Evolutionary conservation across 2,329 filamentous ascomycete genomes (phyloP).

Genomic region (Neonectria neomacrospora): DNA sequence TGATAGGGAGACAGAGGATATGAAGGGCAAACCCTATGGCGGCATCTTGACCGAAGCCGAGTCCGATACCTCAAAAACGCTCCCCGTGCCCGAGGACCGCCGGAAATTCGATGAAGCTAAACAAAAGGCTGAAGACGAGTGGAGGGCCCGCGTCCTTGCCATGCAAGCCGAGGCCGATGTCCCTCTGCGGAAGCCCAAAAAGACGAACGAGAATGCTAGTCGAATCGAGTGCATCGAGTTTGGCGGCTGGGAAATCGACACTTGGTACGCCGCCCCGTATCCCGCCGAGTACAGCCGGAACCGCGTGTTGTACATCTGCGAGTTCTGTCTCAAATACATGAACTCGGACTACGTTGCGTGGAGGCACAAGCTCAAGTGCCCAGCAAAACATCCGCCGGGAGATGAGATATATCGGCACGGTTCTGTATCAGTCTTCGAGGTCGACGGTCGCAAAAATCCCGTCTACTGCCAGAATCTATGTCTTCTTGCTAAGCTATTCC

Average conservation of each 20-base stretch:
- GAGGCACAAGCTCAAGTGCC: constrained; percentile 97
- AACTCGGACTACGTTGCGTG: constrained; percentile 98
- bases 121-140: constrained; percentile 90
- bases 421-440: constrained; percentile 94
- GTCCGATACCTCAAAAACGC: constrained; percentile 89
- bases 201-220: constrained; percentile 85
- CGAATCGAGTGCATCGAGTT: constrained; percentile 99
- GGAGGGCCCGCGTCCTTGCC: constrained; percentile 73
- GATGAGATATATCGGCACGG: constrained; percentile 97
- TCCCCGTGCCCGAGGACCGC: constrained; percentile 83
- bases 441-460: constrained; percentile 95
- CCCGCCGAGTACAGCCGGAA: constrained; percentile 98
- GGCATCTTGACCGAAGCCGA: constrained; percentile 90
- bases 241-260: constrained; percentile 97
- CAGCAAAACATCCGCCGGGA: constrained; percentile 94
- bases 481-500: constrained; percentile 92
- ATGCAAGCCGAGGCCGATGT: constrained; percentile 73
- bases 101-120: constrained; percentile 90
- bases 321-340: constrained; percentile 99
- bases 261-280: constrained; percentile 98
- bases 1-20: constrained; percentile 88
- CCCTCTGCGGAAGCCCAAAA: constrained; percentile 74
- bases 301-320: constrained; percentile 96
- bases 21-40: constrained; percentile 93
- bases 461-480: constrained; percentile 99